Evolutionary conservation across 345 rosid species (phyloP), one percentile per base, ranked within the genome.

Genomic region (Syzygium jambos): DNA sequence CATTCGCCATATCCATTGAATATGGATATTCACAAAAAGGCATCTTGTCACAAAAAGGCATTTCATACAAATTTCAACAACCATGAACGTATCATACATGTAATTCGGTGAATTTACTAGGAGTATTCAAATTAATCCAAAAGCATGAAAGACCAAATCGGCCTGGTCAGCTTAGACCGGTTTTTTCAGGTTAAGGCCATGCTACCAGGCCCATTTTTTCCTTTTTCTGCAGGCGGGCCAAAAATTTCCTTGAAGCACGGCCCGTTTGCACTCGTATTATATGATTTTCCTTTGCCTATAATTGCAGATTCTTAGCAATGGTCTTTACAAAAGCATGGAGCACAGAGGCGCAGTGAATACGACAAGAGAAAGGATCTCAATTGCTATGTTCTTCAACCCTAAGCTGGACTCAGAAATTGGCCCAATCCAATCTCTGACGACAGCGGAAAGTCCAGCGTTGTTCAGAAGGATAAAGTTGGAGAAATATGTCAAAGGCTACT

Each of bases 241-340:
- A 65, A 65, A 65, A 65, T 29, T 65, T 15, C 78, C 43, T 65
- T 16, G 78, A 30, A 9, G 43, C 78, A 41, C 22, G 30, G 78
- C 78, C 78, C 22, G 43, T 30, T 65, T 65, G 43, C 5, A 65
- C 23, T 16, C 9, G 43, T 30, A 4, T 65, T 11, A 65, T 34
- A 30, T 30, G 78, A 65, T 65, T 65, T 65, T 34, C 78, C 11
- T 30, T 65, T 30, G 43, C 78, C 51, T 27, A 25, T 13, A 21
- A 43, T 22, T 9, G 53, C 78, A 89, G 90, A 86, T 85, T 15
- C n/a, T 88, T 21, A 87, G 86, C 43, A 89, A 87, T 68, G 92
- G 89, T n/a, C 14, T 73, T n/a, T 90, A 87, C 27, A 63, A 34
- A 1, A 89, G 92, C 85, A 30, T 86, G 14, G 92, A 89, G 87